Conservation (phyloP, 768 basidiomycete genomes). For the Boletus barrowsii region DNA sequence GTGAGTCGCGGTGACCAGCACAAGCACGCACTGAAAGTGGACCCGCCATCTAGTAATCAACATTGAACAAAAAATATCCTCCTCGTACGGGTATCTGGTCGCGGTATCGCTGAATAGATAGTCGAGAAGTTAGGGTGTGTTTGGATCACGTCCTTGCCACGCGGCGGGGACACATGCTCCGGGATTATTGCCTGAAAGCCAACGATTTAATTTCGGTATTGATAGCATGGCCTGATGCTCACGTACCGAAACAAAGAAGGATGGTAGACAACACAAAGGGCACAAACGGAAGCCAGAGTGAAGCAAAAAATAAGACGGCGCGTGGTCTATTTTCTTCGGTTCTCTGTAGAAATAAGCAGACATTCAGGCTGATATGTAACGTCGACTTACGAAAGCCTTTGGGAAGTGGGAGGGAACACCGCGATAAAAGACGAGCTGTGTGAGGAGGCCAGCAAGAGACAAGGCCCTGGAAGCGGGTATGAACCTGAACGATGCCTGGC, state of each 20-base stretch:
- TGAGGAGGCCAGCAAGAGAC: conserved; percentile 1
- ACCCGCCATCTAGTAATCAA: too few species aligned
- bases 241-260: neutral
- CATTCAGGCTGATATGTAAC: too few species aligned
- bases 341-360: neutral
- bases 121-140: neutral
- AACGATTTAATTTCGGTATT: neutral
- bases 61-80: too few species aligned
- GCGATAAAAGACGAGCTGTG: neutral
- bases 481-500: neutral
- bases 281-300: neutral
- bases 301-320: neutral
- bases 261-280: neutral
- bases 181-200: neutral
- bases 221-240: neutral
- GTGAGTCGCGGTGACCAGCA: too few species aligned
- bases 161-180: neutral
- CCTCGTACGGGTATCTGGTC: too few species aligned
- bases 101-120: too few species aligned
- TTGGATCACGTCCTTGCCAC: neutral
- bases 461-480: neutral
- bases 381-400: neutral
- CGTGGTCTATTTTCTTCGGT: neutral
- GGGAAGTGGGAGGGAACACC: neutral
- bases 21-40: too few species aligned